Percentiles rank a stretch among this genome's conserved stretches.
phyloP scores from a whole-genome alignment of 768 basidiomycete genomes.

The Lentinula guzmanii region DNA sequence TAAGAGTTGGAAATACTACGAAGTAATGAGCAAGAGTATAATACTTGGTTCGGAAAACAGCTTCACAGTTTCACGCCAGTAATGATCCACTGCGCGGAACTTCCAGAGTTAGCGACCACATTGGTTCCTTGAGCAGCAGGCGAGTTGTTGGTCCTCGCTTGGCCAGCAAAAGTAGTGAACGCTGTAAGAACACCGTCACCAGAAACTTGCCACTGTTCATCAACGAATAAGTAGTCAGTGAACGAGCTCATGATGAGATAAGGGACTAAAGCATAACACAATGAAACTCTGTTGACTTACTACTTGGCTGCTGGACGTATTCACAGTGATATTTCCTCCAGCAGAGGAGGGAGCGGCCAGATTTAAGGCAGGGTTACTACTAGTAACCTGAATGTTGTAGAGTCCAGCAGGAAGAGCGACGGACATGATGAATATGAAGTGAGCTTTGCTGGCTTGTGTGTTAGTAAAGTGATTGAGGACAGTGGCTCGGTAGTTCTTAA shows the following conservation, averaged over 20 bases:
- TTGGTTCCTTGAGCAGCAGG: background rate
- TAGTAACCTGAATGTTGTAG: background rate
- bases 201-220: background rate
- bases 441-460: background rate
- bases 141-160: background rate
- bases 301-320: background rate
- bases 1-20: background rate
- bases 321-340: background rate
- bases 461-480: background rate
- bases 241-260: too few relatives aligned
- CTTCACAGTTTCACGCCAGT: background rate
- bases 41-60: too few relatives aligned
- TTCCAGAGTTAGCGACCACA: background rate
- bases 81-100: background rate
- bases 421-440: background rate
- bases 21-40: background rate
- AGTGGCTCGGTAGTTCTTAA: background rate
- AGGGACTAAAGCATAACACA: too few relatives aligned
- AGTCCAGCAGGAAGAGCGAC: background rate
- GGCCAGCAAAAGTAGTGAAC: background rate
- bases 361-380: background rate
- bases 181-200: background rate
- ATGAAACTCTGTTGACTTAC: background rate
- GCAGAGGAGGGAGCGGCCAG: background rate
- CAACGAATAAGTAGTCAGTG: too few relatives aligned